phyloP scores from a whole-genome alignment of 2,329 filamentous ascomycete genomes.

The Colletotrichum musicola region DNA sequence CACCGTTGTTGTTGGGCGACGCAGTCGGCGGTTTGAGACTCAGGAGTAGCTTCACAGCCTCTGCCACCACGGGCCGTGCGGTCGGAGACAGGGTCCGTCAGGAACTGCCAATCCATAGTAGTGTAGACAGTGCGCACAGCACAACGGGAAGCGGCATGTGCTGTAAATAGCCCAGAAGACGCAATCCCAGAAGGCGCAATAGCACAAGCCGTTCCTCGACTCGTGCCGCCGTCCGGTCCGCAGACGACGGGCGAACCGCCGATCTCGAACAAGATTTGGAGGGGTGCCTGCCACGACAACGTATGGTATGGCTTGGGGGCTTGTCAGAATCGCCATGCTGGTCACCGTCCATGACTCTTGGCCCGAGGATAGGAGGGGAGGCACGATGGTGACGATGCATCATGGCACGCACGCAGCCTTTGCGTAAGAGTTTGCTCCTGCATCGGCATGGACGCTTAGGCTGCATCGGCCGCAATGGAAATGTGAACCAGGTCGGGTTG shows the following conservation, averaged over 20 bases:
- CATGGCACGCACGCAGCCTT: too few species aligned
- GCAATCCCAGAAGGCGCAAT: too few species aligned
- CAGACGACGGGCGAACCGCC: background rate
- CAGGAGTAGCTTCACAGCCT: constrained; percentile 33
- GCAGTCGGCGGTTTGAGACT: constrained; percentile 33
- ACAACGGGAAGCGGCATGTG: background rate
- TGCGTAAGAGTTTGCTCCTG: too few species aligned
- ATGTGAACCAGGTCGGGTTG: too few species aligned
- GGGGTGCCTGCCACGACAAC: background rate
- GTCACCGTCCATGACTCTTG: too few species aligned
- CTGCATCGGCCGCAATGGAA: too few species aligned
- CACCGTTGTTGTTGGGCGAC: constrained; percentile 9
- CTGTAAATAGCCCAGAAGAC: background rate
- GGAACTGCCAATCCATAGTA: constrained; percentile 10
- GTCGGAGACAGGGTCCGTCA: constrained; percentile 7
- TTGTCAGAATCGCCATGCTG: too few species aligned
- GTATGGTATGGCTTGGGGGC: too few species aligned
- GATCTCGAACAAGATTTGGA: constrained; percentile 5
- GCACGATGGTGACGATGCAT: too few species aligned
- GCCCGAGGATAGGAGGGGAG: too few species aligned
- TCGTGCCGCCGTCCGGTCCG: constrained; percentile 1
- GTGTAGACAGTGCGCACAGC: background rate
- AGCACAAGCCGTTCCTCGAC: constrained; percentile 15
- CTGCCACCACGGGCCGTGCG: constrained; percentile 24
- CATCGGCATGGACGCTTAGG: too few species aligned